Evolutionary conservation across 768 basidiomycete species (phyloP).

Genomic region (Pulveroboletus sp.): DNA sequence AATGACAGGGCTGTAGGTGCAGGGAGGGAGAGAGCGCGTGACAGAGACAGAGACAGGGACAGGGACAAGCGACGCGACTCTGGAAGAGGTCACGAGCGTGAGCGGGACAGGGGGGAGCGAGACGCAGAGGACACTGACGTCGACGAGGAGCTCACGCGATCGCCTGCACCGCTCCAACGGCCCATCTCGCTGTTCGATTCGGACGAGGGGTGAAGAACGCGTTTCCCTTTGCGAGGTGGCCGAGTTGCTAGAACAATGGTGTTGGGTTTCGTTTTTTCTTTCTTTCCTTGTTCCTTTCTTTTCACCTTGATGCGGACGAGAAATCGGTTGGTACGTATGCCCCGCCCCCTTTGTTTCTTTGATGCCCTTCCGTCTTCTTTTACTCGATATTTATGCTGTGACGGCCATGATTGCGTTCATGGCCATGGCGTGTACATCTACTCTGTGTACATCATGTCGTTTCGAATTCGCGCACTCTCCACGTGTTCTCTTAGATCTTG

Average conservation of each 20-base stretch:
- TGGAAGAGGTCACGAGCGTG: background rate
- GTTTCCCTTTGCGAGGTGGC: no score
- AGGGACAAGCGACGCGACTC: background rate
- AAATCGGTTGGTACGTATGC: background rate
- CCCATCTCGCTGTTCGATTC: constrained; percentile 32
- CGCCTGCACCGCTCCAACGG: constrained; percentile 27
- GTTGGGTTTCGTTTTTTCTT: no score
- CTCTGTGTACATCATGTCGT: background rate
- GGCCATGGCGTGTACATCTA: background rate
- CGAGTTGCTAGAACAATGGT: no score
- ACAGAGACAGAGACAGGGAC: background rate
- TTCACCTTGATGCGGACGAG: background rate
- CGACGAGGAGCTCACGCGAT: constrained; percentile 14
- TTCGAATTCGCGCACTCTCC: background rate
- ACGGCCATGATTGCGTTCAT: background rate
- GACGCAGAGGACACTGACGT: constrained; percentile 7
- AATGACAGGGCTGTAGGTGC: background rate
- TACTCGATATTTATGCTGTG: background rate
- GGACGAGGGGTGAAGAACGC: constrained; percentile 12
- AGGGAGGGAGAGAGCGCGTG: background rate
- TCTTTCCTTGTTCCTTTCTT: no score
- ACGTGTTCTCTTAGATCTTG: no score
- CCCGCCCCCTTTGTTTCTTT: background rate
- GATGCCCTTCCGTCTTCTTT: background rate
- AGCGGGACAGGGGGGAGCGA: background rate